phyloP scores from a whole-genome alignment of 2,329 filamentous ascomycete species.

The Penicillium paneum region DNA sequence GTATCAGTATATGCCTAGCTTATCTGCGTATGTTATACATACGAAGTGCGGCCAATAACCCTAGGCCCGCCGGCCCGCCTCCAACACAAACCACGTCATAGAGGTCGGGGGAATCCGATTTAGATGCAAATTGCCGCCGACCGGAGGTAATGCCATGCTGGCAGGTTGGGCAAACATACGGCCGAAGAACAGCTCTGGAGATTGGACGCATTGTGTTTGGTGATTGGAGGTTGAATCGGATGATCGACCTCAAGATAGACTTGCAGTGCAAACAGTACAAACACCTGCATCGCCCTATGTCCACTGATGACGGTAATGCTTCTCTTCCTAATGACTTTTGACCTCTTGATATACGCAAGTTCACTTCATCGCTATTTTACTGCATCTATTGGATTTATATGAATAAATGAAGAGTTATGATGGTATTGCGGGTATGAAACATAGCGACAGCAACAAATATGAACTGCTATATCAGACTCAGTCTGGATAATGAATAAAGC shows the following conservation, averaged over 20 bases:
- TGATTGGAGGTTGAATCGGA: slow-evolving; percentile 11
- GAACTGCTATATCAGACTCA: slow-evolving; percentile 14
- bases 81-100: slow-evolving; percentile 93
- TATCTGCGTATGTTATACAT: slow-evolving; percentile 31
- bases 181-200: slow-evolving; percentile 30
- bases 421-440: slow-evolving; percentile 23
- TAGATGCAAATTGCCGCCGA: slow-evolving; percentile 35
- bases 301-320: neutral
- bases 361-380: neutral
- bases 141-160: slow-evolving; percentile 25
- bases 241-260: slow-evolving; percentile 11
- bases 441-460: slow-evolving; percentile 13
- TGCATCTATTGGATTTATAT: neutral
- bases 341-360: too few species aligned
- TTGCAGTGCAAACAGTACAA: slow-evolving; percentile 25
- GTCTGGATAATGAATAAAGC: neutral
- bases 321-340: neutral
- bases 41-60: slow-evolving; percentile 74
- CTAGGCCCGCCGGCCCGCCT: slow-evolving; percentile 84
- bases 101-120: slow-evolving; percentile 59
- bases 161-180: slow-evolving; percentile 44
- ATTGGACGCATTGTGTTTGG: slow-evolving; percentile 36
- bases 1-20: slow-evolving; percentile 4
- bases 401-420: slow-evolving; percentile 1
- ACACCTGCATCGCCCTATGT: slow-evolving; percentile 3